These are phyloP conservation scores for Lepidium didymum DNA, from an alignment of 345 rosid genomes.

Conservation along the genomic window DNA sequence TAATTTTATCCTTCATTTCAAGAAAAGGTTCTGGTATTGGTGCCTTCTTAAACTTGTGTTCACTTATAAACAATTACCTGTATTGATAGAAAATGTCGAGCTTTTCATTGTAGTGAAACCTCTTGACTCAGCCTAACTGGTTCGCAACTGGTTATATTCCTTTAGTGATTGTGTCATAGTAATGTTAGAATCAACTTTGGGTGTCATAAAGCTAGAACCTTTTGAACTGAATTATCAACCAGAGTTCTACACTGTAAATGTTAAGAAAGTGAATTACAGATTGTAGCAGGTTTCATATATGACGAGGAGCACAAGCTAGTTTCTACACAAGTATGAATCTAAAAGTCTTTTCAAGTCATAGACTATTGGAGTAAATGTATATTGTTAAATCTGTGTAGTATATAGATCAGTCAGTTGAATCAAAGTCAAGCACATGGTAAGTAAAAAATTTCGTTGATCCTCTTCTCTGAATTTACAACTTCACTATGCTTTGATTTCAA, in stretches of 20 bases:
- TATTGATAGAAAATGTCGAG: not conserved
- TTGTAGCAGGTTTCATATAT: slow-evolving; percentile 64
- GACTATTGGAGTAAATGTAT: slow-evolving; percentile 13
- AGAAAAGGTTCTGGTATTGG: too few relatives aligned
- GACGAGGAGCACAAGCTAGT: slow-evolving; percentile 55
- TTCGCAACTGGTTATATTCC: not conserved
- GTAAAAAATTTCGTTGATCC: not conserved
- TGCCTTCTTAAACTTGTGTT: too few relatives aligned
- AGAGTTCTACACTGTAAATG: not conserved
- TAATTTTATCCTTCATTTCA: too few relatives aligned
- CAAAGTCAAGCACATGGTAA: slow-evolving; percentile 40
- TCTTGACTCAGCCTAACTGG: not conserved
- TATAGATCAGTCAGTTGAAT: slow-evolving; percentile 1
- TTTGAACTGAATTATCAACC: not conserved
- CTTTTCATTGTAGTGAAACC: not conserved
- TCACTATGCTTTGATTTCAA: not conserved
- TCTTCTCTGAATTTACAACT: not conserved
- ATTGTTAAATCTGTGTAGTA: slow-evolving; percentile 15
- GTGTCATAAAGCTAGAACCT: not conserved
- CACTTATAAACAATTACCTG: not conserved
- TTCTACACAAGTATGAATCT: not conserved
- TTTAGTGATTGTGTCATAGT: not conserved
- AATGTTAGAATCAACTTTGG: not conserved
- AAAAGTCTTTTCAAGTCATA: slow-evolving; percentile 4
- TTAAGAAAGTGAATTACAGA: slow-evolving; percentile 39